Evolutionary conservation across 2,329 filamentous ascomycete genomes (phyloP), one percentile per base, ranked within the genome.

Genomic region (Neopestalotiopsis sp.): DNA sequence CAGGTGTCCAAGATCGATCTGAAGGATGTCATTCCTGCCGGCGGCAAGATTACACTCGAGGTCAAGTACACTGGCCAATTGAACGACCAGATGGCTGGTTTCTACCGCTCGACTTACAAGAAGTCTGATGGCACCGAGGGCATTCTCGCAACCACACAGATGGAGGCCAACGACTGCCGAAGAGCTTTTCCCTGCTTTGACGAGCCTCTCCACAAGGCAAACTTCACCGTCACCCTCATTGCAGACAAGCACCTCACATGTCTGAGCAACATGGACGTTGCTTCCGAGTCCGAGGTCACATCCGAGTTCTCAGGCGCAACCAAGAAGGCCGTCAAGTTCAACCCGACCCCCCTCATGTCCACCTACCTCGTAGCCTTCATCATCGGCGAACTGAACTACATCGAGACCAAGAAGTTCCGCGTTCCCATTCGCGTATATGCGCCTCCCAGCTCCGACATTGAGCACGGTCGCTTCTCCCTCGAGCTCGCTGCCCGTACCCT

Each of bases 161-260:
- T 98, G 93, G 95, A 98, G 84, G 92, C 95, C 53, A 98, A 95
- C 14, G 95, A 98, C 83, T 95, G 94, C 71, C 90, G 95, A 75
- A 89, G 95, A 75, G 94, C 95, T 6, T 97, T 98, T 83, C 95
- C 95, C 58, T 98, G 95, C 83, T 98, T 98, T 80, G 95, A 98
- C 78, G 96, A 98, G 84, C 95, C 95, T 34, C 92, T 94, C 32
- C 87, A 98, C 74, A 98, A 98, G 86, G 94, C 95, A 53, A 91
- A 92, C 73, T 98, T 97, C 82, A 95, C 94, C 38, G 90, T 98
- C 72, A 97, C 95, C 0, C 87, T 98, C 74, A 88, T 98, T 75
- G 94, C 95, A 5, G 95, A 98, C 81, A 93, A 97, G 84, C 86
- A 94, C 76, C 83, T 97, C 82, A 97, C 95, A 13, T 98, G 95